Evolutionary conservation across 2,329 filamentous ascomycete species (phyloP).

Genomic region (Epichloe typhina): DNA sequence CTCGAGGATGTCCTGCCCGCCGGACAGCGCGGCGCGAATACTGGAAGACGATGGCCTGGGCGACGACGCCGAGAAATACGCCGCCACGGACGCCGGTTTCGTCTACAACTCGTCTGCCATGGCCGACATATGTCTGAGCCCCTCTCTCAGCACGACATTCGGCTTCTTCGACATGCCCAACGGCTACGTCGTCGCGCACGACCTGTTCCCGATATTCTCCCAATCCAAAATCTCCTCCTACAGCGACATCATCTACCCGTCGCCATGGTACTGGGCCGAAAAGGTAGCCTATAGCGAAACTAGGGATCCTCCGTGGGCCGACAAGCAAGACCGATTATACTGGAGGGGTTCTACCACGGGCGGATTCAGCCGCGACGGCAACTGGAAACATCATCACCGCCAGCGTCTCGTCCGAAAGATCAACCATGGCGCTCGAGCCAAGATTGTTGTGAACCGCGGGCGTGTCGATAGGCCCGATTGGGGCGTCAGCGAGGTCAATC

Average conservation of each 20-base stretch:
- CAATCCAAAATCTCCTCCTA: slow-evolving; percentile 90
- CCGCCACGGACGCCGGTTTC: slow-evolving; percentile 64
- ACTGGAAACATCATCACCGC: slow-evolving; percentile 85
- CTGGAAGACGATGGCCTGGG: slow-evolving; percentile 45
- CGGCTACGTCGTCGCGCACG: slow-evolving; percentile 75
- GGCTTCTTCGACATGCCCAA: slow-evolving; percentile 95
- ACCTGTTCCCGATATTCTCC: slow-evolving; percentile 88
- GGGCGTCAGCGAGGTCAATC: slow-evolving; percentile 47
- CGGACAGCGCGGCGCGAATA: slow-evolving; percentile 62
- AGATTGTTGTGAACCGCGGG: slow-evolving; percentile 27
- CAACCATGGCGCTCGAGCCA: slow-evolving; percentile 46
- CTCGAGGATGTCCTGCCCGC: slow-evolving; percentile 73
- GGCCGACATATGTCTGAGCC: slow-evolving; percentile 79
- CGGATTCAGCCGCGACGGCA: slow-evolving; percentile 81
- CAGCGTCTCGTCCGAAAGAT: slow-evolving; percentile 75
- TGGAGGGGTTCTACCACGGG: slow-evolving; percentile 96
- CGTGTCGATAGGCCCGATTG: slow-evolving; percentile 33
- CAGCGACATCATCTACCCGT: slow-evolving; percentile 88
- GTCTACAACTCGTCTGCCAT: slow-evolving; percentile 80
- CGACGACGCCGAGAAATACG: slow-evolving; percentile 59
- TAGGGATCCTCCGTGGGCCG: slow-evolving; percentile 59
- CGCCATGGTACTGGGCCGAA: slow-evolving; percentile 90
- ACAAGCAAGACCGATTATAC: slow-evolving; percentile 68
- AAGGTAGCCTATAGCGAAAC: slow-evolving; percentile 66
- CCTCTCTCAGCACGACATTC: slow-evolving; percentile 62